These are phyloP conservation scores for Chlorella sp. DNA, from an alignment of 139 green algal genomes.

Conservation along the genomic window DNA sequence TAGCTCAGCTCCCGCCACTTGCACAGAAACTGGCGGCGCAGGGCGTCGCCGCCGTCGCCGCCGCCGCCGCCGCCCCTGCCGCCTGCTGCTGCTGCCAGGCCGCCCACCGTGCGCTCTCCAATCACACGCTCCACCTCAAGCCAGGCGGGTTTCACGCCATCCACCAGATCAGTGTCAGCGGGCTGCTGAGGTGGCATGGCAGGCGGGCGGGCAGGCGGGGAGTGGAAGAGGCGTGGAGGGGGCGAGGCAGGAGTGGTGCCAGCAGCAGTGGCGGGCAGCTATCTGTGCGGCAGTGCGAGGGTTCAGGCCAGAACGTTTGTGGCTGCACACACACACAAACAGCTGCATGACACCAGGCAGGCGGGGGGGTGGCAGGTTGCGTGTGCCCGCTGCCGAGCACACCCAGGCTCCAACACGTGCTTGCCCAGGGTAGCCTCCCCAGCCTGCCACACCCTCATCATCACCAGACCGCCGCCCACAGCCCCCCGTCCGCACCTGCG, in stretches of 20 bases:
- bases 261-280: neutral
- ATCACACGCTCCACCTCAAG: slow-evolving; percentile 28
- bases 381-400: neutral
- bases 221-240: neutral
- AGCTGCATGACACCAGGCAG: neutral
- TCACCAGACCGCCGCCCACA: neutral
- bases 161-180: slow-evolving; percentile 12
- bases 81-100: neutral
- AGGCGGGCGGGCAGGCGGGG: neutral
- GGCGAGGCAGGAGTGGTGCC: neutral
- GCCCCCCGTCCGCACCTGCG: neutral
- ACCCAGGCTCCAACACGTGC: neutral
- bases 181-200: neutral
- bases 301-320: neutral
- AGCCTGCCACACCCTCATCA: neutral
- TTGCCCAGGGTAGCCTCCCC: neutral
- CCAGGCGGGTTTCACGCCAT: slow-evolving; percentile 23
- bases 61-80: neutral
- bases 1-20: slow-evolving; percentile 29
- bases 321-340: neutral
- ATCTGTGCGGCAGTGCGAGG: neutral
- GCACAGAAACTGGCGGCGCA: slow-evolving; percentile 24
- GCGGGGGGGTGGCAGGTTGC: neutral
- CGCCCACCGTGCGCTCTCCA: neutral
- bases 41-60: neutral